A percentile compares a stretch with the other conserved stretches of the same genome.
phyloP scores from a whole-genome alignment of 129 eudicot species.

The Solidago caesia region DNA sequence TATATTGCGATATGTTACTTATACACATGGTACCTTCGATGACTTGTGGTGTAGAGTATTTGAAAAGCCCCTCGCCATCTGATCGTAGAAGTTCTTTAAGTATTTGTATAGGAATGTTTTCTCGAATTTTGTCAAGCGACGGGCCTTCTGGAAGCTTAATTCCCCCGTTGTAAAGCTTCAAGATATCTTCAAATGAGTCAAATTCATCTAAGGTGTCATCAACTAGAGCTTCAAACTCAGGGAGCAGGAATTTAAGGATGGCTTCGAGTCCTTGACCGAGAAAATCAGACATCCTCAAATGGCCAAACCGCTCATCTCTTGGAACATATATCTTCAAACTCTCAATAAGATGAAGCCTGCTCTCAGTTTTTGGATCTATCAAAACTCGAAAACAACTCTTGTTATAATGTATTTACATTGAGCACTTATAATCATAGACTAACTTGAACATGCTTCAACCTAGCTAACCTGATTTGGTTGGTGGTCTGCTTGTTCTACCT shows the following conservation, averaged over 20 bases:
- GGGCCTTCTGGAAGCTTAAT: constrained; percentile 38
- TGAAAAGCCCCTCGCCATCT: constrained; percentile 42
- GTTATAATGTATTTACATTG: too few relatives aligned
- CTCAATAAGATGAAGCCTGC: constrained; percentile 35
- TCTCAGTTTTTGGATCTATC: constrained; percentile 53
- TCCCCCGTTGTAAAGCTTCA: constrained; percentile 50
- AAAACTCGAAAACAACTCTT: background rate
- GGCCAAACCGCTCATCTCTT: constrained; percentile 56
- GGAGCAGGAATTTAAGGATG: constrained; percentile 36
- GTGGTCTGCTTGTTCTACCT: constrained; percentile 59
- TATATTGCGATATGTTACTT: background rate
- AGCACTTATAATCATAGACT: background rate
- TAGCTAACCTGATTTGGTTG: constrained; percentile 41
- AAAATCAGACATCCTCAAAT: constrained; percentile 48
- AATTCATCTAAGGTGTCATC: constrained; percentile 38
- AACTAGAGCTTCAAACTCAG: constrained; percentile 39
- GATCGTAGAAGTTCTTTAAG: constrained; percentile 42
- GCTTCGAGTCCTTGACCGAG: constrained; percentile 45
- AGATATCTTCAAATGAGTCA: constrained; percentile 41
- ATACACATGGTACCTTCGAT: constrained; percentile 37
- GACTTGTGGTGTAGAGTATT: constrained; percentile 44
- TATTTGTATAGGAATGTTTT: constrained; percentile 33
- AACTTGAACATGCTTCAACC: background rate
- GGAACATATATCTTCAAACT: constrained; percentile 51
- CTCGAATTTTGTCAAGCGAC: constrained; percentile 7